A percentile compares a stretch with the other conserved stretches of the same genome.
These are phyloP conservation scores for Fusarium sulawesiense DNA, from an alignment of 2,329 filamentous ascomycete species.

Conservation along the genomic window DNA sequence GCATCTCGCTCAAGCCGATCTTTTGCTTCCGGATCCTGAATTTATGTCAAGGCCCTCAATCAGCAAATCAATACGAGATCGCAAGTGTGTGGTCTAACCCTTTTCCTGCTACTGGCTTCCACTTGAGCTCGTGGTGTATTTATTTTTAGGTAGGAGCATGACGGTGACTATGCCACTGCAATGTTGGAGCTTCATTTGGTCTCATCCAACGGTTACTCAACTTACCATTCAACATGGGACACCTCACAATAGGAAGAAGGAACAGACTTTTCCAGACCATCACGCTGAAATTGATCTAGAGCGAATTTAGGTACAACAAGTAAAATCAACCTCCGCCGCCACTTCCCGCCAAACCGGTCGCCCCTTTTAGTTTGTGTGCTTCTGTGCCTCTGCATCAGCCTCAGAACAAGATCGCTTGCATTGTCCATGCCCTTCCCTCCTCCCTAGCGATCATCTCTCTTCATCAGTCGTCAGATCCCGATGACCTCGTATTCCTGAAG, in stretches of 20 bases:
- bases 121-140: not conserved
- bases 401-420: slow-evolving; percentile 29
- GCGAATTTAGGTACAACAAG: slow-evolving; percentile 24
- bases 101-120: not conserved
- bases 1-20: not conserved
- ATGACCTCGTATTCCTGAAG: too few species aligned
- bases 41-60: not conserved
- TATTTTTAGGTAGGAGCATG: not conserved
- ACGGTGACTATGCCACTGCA: not conserved
- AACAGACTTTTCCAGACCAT: slow-evolving; percentile 9
- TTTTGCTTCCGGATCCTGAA: not conserved
- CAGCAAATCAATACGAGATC: not conserved
- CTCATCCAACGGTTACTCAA: too few species aligned
- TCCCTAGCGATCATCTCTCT: slow-evolving; percentile 31
- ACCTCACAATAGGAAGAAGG: not conserved
- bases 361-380: slow-evolving; percentile 47
- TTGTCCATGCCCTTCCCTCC: slow-evolving; percentile 31
- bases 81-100: not conserved
- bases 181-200: not conserved
- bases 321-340: slow-evolving; percentile 50
- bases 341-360: slow-evolving; percentile 51
- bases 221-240: too few species aligned
- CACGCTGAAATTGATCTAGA: slow-evolving; percentile 23
- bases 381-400: slow-evolving; percentile 4
- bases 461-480: not conserved